phyloP scores from a whole-genome alignment of 176 grass and related monocot genomes.

The Zea luxurians region DNA sequence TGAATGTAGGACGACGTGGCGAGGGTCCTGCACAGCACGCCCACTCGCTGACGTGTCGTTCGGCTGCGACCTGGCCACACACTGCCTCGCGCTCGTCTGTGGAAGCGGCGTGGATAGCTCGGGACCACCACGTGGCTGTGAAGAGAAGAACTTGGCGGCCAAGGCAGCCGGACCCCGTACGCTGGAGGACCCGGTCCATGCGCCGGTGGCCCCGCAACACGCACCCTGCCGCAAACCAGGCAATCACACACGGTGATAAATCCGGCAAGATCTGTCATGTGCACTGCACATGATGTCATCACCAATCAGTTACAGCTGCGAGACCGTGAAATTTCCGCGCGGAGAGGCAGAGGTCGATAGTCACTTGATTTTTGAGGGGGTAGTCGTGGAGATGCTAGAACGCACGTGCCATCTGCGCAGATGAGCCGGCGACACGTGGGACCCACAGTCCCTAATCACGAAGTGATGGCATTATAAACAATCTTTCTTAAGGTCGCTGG shows the following conservation, averaged over 20 bases:
- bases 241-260: neutral
- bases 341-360: neutral
- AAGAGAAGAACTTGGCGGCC: constrained; percentile 35
- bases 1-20: constrained; percentile 13
- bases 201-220: neutral
- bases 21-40: neutral
- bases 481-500: neutral
- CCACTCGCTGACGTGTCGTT: constrained; percentile 23
- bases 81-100: constrained; percentile 14
- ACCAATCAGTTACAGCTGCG: neutral
- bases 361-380: too few relatives aligned
- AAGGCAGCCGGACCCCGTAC: neutral
- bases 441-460: neutral
- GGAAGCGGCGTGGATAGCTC: constrained; percentile 27
- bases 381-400: neutral
- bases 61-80: neutral
- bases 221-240: neutral
- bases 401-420: constrained; percentile 1
- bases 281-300: neutral
- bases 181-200: neutral
- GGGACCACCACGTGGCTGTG: constrained; percentile 39
- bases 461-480: neutral
- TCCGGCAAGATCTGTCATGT: neutral
- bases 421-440: neutral
- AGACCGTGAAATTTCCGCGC: neutral